A percentile compares a stretch with the other conserved stretches of the same genome.
Evolutionary conservation across 1,284 basidiomycete genomes (phyloP).

Genomic region (Somion occarium): DNA sequence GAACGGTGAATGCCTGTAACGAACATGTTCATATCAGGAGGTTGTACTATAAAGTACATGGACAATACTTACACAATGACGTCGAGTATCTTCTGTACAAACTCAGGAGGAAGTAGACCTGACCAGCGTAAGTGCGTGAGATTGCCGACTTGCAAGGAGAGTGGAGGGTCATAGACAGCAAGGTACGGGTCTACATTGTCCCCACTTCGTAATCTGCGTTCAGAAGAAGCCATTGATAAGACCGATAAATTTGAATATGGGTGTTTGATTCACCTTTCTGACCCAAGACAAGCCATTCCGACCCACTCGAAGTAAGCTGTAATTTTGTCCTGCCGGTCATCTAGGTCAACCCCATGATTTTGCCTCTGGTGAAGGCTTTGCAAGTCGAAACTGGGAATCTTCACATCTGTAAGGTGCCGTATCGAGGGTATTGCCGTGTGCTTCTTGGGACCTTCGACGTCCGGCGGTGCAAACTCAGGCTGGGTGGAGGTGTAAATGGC

Average conservation of each 20-base stretch:
- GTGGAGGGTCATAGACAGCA: conserved; percentile 42
- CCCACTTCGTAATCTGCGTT: conserved; percentile 30
- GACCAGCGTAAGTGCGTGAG: conserved; percentile 52
- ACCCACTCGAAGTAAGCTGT: conserved; percentile 61
- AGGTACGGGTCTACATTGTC: conserved; percentile 43
- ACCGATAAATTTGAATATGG: neutral
- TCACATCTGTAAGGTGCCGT: neutral
- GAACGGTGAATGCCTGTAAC: conserved; percentile 8
- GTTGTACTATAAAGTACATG: neutral
- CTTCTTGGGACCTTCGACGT: too few species aligned
- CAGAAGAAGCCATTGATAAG: neutral
- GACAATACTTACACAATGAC: conserved; percentile 32
- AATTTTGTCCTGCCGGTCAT: conserved; percentile 46
- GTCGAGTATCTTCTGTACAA: conserved; percentile 47
- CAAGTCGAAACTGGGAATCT: conserved; percentile 31
- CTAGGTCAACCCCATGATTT: conserved; percentile 26
- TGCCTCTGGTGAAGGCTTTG: conserved; percentile 21
- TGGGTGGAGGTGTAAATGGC: too few species aligned
- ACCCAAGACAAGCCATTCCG: conserved; percentile 51
- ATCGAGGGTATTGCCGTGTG: too few species aligned
- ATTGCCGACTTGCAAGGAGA: conserved; percentile 36
- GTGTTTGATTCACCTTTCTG: conserved; percentile 32
- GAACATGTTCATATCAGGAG: too few species aligned
- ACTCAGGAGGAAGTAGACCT: conserved; percentile 47
- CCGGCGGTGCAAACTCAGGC: too few species aligned